Conservation (phyloP, 2,329 filamentous ascomycete species). For the Leptographium procerum region DNA sequence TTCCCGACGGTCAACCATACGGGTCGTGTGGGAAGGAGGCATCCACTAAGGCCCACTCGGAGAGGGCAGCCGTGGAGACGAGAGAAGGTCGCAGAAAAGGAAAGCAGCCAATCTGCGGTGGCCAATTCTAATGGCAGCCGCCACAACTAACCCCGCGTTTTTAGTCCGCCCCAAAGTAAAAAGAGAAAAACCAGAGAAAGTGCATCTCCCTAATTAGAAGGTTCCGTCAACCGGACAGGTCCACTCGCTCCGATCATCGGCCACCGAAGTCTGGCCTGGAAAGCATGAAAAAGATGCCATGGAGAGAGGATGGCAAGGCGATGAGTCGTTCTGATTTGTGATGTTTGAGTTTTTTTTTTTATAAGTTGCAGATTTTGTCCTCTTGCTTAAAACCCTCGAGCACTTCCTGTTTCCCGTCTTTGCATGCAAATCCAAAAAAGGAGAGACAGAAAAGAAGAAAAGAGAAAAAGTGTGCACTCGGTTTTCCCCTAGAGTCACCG, state of each 20-base stretch:
- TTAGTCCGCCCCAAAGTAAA: background rate
- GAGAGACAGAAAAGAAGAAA: too few relatives aligned
- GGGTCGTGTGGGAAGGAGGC: background rate
- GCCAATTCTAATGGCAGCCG: slow-evolving; percentile 9
- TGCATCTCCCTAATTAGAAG: background rate
- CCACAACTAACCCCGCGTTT: slow-evolving; percentile 12
- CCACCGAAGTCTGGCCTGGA: background rate
- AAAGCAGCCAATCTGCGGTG: slow-evolving; percentile 8
- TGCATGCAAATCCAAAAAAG: too few relatives aligned
- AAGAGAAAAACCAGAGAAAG: background rate
- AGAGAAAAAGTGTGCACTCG: background rate
- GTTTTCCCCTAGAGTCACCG: background rate
- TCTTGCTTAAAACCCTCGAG: background rate
- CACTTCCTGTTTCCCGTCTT: background rate
- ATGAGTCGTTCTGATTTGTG: background rate
- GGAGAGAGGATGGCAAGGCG: background rate
- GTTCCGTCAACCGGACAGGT: slow-evolving; percentile 9
- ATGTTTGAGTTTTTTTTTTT: background rate
- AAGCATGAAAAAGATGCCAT: background rate
- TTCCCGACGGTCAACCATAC: too few relatives aligned
- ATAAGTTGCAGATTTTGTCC: too few relatives aligned
- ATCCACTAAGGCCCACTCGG: background rate
- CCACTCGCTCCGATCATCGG: slow-evolving; percentile 11
- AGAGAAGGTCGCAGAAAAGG: background rate
- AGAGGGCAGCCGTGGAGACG: background rate